A percentile compares a stretch with the other conserved stretches of the same genome.
These are phyloP conservation scores for Zygoascus ofunaensis DNA, from an alignment of 805 yeast genomes.

Conservation along the genomic window DNA sequence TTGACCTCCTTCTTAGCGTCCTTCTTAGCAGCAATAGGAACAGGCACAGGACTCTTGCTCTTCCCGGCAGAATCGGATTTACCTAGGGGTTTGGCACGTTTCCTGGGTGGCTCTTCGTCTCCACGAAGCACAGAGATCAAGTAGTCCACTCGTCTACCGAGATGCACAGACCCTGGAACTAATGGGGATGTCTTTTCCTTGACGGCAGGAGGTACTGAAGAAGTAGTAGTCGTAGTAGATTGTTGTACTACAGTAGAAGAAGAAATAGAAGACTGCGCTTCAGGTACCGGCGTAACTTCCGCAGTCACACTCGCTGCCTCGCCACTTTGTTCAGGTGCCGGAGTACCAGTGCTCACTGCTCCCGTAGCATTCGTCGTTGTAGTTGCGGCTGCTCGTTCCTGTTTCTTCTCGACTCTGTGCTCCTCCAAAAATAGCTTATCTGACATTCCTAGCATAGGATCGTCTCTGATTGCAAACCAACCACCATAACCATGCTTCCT, in stretches of 20 bases:
- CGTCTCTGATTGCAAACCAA: constrained; percentile 91
- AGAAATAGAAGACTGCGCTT: constrained; percentile 5
- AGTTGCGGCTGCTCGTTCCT: constrained; percentile 24
- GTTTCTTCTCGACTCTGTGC: constrained; percentile 29
- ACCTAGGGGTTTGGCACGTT: neutral
- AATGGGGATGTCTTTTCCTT: constrained; percentile 42
- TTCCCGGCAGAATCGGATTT: neutral
- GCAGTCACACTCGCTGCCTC: constrained; percentile 29
- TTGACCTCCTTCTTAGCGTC: neutral
- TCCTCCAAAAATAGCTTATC: constrained; percentile 71
- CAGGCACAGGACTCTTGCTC: constrained; percentile 1
- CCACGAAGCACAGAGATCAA: constrained; percentile 62
- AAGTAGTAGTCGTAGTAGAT: constrained; percentile 11
- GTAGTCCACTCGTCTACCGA: constrained; percentile 86
- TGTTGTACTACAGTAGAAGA: constrained; percentile 6
- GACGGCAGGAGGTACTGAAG: neutral
- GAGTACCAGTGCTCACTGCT: constrained; percentile 1
- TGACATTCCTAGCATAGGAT: constrained; percentile 78
- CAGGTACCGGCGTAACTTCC: constrained; percentile 19
- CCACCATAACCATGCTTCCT: constrained; percentile 92
- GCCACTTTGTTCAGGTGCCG: constrained; percentile 17
- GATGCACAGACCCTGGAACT: constrained; percentile 86
- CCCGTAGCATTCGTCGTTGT: constrained; percentile 5
- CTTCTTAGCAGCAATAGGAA: neutral
- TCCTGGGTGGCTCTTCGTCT: constrained; percentile 4